Base-by-base conservation (phyloP, 495 filamentous ascomycete genomes). In the Penicillium verhagenii region DNA sequence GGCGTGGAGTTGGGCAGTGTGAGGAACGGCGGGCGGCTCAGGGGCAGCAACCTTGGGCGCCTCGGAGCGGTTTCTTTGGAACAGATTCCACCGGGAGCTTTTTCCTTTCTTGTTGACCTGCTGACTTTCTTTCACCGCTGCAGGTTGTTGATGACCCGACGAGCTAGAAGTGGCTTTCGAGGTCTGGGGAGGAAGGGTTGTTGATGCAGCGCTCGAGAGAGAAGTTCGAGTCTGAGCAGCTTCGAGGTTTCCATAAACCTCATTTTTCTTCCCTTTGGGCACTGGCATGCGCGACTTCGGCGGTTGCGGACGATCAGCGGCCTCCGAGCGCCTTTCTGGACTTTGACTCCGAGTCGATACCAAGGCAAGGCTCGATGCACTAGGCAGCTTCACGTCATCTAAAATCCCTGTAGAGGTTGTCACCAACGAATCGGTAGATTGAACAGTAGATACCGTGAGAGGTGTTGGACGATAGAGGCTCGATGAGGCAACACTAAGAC, bases 81-180 rank as follows among this genome's bases (percentile, higher is more conserved):
- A 96, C 56, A 96, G 82, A 61, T 90, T 92, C 91, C 91, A 96
- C 43, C 61, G 67, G 18, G 70, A 70, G 4, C 59, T 26, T 63
- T 69, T 53, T 51, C 26, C 39, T 63, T 76, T 61, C 61, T 72
- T 59, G 56, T 72, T 59, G 56, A 50, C 45, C 57, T 71, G 33
- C 59, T 60, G 48, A 2, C 33, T 18, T 23, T 63, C 57, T 9
- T 26, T 20, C 16, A 25, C 45, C 26, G 31, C 7, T 1, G 50
- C 9, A 11, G 51, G 46, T 21, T 42, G 37, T n/a, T 3, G 18
- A 16, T 28, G 18, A 18, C 24, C 68, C 10, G 20, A 21, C 23
- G 50, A 29, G 24, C 28, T 33, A 6, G 33, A 26, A 8, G 52
- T 53, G 37, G 48, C 51, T 31, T 59, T 60, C 16, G 63, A 53